Base-by-base conservation (phyloP, 441 rosid species). In the Syzygium syzygioides region DNA sequence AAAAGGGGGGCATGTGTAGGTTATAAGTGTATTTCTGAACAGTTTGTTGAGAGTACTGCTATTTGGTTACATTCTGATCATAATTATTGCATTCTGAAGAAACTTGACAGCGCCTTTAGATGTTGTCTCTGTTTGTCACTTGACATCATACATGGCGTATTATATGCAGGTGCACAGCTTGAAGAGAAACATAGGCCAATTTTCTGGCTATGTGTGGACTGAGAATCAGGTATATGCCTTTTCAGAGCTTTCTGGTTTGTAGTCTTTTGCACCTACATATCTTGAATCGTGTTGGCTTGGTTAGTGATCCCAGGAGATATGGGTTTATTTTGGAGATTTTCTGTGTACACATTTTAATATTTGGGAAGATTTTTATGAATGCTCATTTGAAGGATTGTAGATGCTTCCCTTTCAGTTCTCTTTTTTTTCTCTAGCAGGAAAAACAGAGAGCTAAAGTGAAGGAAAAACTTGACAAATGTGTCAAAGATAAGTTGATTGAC, bases 401-500 rank as follows among this genome's bases (percentile, higher is more conserved):
- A 56, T 85, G 66, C 52, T 80, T 64, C 15, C 15, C 88, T 79
- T 87, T 55, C 19, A 80, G 37, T 62, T 54, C 10, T 90, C 90
- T 48, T 52, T 37, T 59, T 37, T 90, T 25, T 85, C 85, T 57
- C 45, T 59, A 64, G 91, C 96, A 94, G 95, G 99, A 96, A 91
- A 98, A 96, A 91, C 99, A 95, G 85, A 97, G 94, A 86, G 91
- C 94, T 53, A 94, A 94, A 92, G 92, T 94, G 86, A 95, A 91
- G 92, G 99, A 98, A 90, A 98, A 98, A 91, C 91, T 98, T 87
- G 99, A 98, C 88, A 98, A 96, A 92, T 98, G 99, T 89, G 92
- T 94, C 71, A 97, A 97, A 93, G 99, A 98, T 87, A 98, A 96
- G 89, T 87, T 98, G 91, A 86, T 96, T 28, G 95, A 95, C 90